Percentiles rank a stretch among this genome's conserved stretches.
phyloP scores from a whole-genome alignment of 176 grass and related monocot species.

The Oryza meridionalis region DNA sequence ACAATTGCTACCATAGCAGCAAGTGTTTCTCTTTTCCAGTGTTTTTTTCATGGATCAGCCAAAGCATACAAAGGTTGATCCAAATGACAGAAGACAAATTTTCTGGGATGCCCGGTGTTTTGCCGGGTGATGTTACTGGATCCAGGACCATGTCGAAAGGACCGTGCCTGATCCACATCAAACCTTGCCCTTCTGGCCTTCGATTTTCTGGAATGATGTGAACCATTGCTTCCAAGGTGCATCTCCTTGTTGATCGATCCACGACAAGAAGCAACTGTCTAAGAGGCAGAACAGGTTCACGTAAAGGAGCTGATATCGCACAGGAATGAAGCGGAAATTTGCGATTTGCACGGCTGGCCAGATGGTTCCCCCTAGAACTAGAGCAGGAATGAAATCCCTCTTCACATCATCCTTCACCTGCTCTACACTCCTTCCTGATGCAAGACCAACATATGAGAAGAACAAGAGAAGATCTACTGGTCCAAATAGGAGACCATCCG shows the following conservation, averaged over 20 bases:
- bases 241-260: constrained; percentile 94
- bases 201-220: constrained; percentile 53
- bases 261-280: constrained; percentile 89
- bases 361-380: constrained; percentile 60
- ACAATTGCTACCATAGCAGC: constrained; percentile 1
- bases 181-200: constrained; percentile 58
- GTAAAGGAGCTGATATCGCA: constrained; percentile 85
- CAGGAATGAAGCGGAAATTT: constrained; percentile 84
- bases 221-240: constrained; percentile 91
- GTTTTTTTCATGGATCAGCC: constrained; percentile 14
- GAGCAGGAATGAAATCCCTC: constrained; percentile 84
- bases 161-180: constrained; percentile 35
- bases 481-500: constrained; percentile 72
- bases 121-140: background rate
- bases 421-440: constrained; percentile 56
- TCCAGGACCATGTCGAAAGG: too few relatives aligned
- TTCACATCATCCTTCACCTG: constrained; percentile 96
- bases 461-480: constrained; percentile 76
- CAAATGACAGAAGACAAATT: constrained; percentile 3
- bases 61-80: constrained; percentile 19
- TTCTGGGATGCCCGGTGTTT: background rate
- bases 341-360: constrained; percentile 86
- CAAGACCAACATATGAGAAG: constrained; percentile 89
- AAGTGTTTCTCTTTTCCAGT: background rate
- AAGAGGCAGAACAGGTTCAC: constrained; percentile 91